phyloP scores from a whole-genome alignment of 2,329 filamentous ascomycete species.

The Monascus ruber region DNA sequence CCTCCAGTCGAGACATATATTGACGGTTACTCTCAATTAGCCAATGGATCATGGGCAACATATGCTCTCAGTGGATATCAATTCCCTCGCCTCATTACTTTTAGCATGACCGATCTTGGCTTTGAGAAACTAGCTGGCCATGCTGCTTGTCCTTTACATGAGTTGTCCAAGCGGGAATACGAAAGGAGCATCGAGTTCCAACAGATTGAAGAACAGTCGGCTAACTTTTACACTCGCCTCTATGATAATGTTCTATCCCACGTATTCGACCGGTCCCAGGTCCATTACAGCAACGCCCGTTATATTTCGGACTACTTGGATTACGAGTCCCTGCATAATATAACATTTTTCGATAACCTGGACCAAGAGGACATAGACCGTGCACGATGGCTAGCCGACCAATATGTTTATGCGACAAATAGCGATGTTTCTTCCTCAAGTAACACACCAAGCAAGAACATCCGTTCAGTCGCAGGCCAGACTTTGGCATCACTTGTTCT shows the following conservation, averaged over 20 bases:
- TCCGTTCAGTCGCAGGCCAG: slow-evolving; percentile 32
- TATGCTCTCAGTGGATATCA: slow-evolving; percentile 47
- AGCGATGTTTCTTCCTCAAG: slow-evolving; percentile 31
- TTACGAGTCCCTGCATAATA: slow-evolving; percentile 44
- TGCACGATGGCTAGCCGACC: slow-evolving; percentile 38
- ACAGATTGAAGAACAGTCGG: slow-evolving; percentile 24
- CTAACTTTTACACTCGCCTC: slow-evolving; percentile 37
- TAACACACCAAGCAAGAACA: slow-evolving; percentile 12
- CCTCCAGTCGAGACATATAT: slow-evolving; percentile 34
- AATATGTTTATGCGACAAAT: slow-evolving; percentile 37
- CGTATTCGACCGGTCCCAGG: slow-evolving; percentile 26
- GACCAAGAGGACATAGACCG: slow-evolving; percentile 18
- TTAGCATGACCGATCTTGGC: slow-evolving; percentile 36
- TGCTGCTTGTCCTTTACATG: slow-evolving; percentile 31
- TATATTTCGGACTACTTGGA: slow-evolving; percentile 46
- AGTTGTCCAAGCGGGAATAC: slow-evolving; percentile 29
- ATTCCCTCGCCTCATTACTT: slow-evolving; percentile 40
- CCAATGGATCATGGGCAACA: slow-evolving; percentile 38
- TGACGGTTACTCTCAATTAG: slow-evolving; percentile 29
- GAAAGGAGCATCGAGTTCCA: slow-evolving; percentile 30
- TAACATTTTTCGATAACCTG: slow-evolving; percentile 24
- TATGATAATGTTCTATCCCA: slow-evolving; percentile 33
- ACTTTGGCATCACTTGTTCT: slow-evolving; percentile 31
- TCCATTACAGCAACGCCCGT: slow-evolving; percentile 42
- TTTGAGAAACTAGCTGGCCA: slow-evolving; percentile 42